A percentile compares a stretch with the other conserved stretches of the same genome.
These are phyloP conservation scores for Colletotrichum nymphaeae DNA, from an alignment of 2,329 filamentous ascomycete species.

Conservation along the genomic window DNA sequence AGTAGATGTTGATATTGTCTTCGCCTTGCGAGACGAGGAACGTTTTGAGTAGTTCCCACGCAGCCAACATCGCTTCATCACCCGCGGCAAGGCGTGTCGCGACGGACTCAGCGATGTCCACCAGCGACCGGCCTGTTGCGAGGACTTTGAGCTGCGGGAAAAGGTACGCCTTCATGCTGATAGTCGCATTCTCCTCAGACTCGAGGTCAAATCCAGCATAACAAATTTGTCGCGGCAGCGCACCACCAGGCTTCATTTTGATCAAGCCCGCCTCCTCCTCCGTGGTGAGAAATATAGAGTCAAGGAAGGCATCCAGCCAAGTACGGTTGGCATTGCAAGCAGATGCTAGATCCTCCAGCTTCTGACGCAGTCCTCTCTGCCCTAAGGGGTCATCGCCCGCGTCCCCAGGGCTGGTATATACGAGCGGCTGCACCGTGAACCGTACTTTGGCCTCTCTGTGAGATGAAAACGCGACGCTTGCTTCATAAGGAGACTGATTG, in stretches of 20 bases:
- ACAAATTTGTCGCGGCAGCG: constrained; percentile 9
- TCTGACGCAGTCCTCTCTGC: constrained; percentile 16
- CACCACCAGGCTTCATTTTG: background rate
- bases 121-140: constrained; percentile 4
- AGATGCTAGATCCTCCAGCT: constrained; percentile 7
- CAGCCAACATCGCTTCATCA: background rate
- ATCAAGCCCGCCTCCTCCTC: constrained; percentile 8
- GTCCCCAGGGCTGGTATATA: background rate
- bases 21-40: background rate
- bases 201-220: constrained; percentile 21
- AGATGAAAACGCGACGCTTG: constrained; percentile 20
- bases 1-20: background rate
- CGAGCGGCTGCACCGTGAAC: constrained; percentile 21
- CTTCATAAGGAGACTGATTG: constrained; percentile 13
- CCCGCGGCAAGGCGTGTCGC: background rate
- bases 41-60: background rate
- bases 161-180: constrained; percentile 22
- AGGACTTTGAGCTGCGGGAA: constrained; percentile 23
- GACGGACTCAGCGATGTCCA: background rate
- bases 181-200: background rate
- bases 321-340: constrained; percentile 2
- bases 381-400: background rate
- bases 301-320: constrained; percentile 9
- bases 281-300: constrained; percentile 7
- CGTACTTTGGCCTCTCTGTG: constrained; percentile 8